Base-by-base conservation (phyloP, 306 rosid species). In the Bauhinia variegata region DNA sequence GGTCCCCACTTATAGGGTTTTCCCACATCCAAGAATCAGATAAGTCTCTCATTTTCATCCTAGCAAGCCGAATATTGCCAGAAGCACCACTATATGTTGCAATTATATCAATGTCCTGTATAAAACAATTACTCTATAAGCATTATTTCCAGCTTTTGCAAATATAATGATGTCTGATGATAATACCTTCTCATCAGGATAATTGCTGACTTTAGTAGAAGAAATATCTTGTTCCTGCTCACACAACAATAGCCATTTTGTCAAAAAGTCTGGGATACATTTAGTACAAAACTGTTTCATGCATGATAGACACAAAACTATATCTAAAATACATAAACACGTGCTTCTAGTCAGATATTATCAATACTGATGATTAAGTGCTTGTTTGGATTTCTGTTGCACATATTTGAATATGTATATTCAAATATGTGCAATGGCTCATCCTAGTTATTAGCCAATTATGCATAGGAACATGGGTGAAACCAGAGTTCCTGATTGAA, bases 21-120 rank as follows among this genome's bases (percentile, higher is more conserved):
- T 93, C 95, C 91, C 89, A 81, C 34, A 88, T 82, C 98, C 98
- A 93, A 28, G 98, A 93, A 72, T 90, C 83, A 37, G 98, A 93
- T 18, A 93, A 67, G 67, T 84, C 88, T 52, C 82, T 85, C 87
- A 83, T 63, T 82, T 85, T 93, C 80, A 93, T 81, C 84, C 87
- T 88, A 72, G 89, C 78, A 14, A 84, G 80, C 61, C 63, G 85
- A 72, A 89, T 14, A 65, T 81, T 86, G 54, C 98, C 98, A 75
- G 81, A 78, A 16, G 79, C 61, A 67, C 83, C 84, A 33, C 87
- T 93, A 82, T 89, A 93, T 43, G 90, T 65, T 67, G 88, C 96
- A 76, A 91, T 81, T 78, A 93, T 83, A 71, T 86, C 95, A 73
- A 93, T 72, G 73, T 86, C 95, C 98, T 93, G 85, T 75, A 66